Evolutionary conservation across 371 early-diverging fungal species (phyloP).

Genomic region (Mortierella polycephala): DNA sequence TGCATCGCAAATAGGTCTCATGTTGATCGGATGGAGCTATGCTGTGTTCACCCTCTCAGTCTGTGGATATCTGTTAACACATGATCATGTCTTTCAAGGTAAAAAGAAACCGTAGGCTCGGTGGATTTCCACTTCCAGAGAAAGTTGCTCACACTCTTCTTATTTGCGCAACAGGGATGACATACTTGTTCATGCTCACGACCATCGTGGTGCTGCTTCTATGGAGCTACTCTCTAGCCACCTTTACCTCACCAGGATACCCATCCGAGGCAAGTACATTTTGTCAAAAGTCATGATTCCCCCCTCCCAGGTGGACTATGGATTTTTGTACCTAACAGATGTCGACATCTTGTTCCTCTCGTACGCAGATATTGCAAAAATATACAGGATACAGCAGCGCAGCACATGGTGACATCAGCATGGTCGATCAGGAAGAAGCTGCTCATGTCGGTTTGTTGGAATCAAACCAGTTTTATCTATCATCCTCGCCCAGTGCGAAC

Average conservation of each 20-base stretch:
- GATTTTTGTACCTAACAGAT: too few species aligned
- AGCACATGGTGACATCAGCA: conserved; percentile 17
- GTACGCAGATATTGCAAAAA: conserved; percentile 15
- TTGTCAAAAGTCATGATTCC: too few species aligned
- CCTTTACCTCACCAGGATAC: conserved; percentile 48
- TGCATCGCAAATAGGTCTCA: conserved; percentile 18
- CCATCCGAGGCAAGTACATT: conserved; percentile 35
- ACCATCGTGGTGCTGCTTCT: conserved; percentile 34
- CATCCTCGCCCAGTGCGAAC: conserved; percentile 21
- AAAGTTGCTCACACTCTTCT: background rate
- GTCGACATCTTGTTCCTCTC: background rate
- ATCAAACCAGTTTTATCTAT: conserved; percentile 36
- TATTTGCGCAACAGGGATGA: conserved; percentile 24
- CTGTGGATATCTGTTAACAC: conserved; percentile 31
- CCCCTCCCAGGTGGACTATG: too few species aligned
- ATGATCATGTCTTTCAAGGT: conserved; percentile 39
- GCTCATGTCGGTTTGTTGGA: conserved; percentile 32
- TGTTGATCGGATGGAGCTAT: conserved; percentile 40
- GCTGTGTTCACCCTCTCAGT: conserved; percentile 36
- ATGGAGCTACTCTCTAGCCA: conserved; percentile 54
- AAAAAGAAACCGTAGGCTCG: background rate
- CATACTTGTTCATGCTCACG: conserved; percentile 36
- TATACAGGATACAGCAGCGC: conserved; percentile 33
- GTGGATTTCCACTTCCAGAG: background rate
- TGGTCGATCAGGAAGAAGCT: conserved; percentile 31